Evolutionary conservation across 2,329 filamentous ascomycete species (phyloP).

Genomic region (Claviceps quebecensis): DNA sequence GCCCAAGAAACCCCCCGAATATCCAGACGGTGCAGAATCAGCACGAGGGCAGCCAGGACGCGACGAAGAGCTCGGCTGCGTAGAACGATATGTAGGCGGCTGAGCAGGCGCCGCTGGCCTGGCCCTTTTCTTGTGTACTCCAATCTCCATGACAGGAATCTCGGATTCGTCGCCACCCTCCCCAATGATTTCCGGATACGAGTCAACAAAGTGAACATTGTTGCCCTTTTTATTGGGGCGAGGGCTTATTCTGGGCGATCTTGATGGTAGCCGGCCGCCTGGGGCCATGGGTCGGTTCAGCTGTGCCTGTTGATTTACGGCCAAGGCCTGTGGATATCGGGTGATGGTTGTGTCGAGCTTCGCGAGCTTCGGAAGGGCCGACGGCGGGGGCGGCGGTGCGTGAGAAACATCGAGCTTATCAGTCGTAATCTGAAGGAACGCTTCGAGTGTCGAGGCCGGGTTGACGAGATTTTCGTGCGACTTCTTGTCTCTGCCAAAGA

Average conservation of each 20-base stretch:
- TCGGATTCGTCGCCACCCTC: slow-evolving; percentile 82
- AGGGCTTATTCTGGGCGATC: slow-evolving; percentile 30
- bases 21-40: neutral
- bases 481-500: slow-evolving; percentile 36
- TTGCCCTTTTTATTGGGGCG: slow-evolving; percentile 49
- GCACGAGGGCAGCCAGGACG: slow-evolving; percentile 4
- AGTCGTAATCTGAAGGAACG: slow-evolving; percentile 42
- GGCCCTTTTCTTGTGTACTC: slow-evolving; percentile 33
- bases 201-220: slow-evolving; percentile 59
- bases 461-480: slow-evolving; percentile 20
- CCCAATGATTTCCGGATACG: slow-evolving; percentile 68
- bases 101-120: slow-evolving; percentile 18
- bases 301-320: slow-evolving; percentile 28
- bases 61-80: neutral
- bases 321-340: slow-evolving; percentile 40
- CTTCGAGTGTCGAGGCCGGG: slow-evolving; percentile 36
- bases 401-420: slow-evolving; percentile 42
- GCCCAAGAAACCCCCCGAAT: slow-evolving; percentile 4
- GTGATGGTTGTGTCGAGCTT: slow-evolving; percentile 42
- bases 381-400: slow-evolving; percentile 29
- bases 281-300: slow-evolving; percentile 28
- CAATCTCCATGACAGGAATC: slow-evolving; percentile 57
- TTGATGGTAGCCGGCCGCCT: slow-evolving; percentile 25
- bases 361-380: slow-evolving; percentile 34
- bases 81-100: slow-evolving; percentile 6